Conservation (phyloP, 176 grass and related monocot species). For the Pontederia crassipes region DNA sequence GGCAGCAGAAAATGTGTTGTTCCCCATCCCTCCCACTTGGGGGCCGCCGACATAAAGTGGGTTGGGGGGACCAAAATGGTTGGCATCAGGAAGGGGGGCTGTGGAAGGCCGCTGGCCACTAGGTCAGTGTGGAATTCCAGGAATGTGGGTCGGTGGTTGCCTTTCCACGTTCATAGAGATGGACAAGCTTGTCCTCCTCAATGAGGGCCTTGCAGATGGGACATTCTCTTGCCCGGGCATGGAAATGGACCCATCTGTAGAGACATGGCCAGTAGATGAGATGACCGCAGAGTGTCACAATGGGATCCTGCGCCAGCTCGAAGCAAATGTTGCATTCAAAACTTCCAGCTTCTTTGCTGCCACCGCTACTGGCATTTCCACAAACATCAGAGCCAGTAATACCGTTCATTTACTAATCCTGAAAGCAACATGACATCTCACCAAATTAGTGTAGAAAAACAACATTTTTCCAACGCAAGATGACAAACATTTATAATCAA, state of each 20-base stretch:
- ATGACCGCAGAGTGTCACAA: slow-evolving; percentile 7
- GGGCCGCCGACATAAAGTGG: background rate
- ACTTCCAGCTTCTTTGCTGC: too few relatives aligned
- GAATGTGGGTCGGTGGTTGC: background rate
- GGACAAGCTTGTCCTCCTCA: slow-evolving; percentile 8
- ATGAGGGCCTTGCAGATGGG: slow-evolving; percentile 7
- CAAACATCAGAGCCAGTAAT: too few relatives aligned
- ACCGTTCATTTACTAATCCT: too few relatives aligned
- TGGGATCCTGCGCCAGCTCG: too few relatives aligned
- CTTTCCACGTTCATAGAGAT: slow-evolving; percentile 5
- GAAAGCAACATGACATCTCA: too few relatives aligned
- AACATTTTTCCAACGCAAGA: too few relatives aligned
- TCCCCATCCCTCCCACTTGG: background rate
- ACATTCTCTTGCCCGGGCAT: slow-evolving; percentile 6
- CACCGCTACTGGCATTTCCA: too few relatives aligned
- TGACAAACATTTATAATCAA: too few relatives aligned
- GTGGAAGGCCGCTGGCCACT: background rate
- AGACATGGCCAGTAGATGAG: slow-evolving; percentile 10
- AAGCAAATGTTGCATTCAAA: too few relatives aligned
- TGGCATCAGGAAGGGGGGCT: background rate
- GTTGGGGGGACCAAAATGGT: slow-evolving; percentile 1
- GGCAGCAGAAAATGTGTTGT: slow-evolving; percentile 5
- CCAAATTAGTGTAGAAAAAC: too few relatives aligned
- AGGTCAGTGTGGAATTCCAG: background rate
- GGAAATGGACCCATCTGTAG: slow-evolving; percentile 7